Conservation (phyloP, 495 filamentous ascomycete species). For the Friedmanniomyces endolithicus region DNA sequence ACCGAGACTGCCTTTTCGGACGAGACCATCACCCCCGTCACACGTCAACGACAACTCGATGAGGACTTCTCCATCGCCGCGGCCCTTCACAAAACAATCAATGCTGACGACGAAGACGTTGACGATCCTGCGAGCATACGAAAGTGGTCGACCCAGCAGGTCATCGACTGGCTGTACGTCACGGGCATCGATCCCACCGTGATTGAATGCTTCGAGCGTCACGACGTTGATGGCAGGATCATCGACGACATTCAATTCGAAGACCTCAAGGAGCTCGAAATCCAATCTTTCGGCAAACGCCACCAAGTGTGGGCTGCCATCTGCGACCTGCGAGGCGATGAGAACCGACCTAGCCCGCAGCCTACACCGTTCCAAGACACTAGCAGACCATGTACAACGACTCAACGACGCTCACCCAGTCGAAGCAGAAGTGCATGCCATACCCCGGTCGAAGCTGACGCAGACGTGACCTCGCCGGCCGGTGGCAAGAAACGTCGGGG, state of each 20-base stretch:
- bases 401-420: slow-evolving; percentile 19
- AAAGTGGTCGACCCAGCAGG: slow-evolving; percentile 59
- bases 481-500: slow-evolving; percentile 34
- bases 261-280: slow-evolving; percentile 86
- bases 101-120: slow-evolving; percentile 34
- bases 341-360: slow-evolving; percentile 33
- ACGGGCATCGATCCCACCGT: slow-evolving; percentile 56
- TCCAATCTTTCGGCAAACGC: slow-evolving; percentile 84
- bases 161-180: slow-evolving; percentile 67
- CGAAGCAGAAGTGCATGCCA: slow-evolving; percentile 21
- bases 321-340: slow-evolving; percentile 46
- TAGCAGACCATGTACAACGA: slow-evolving; percentile 27
- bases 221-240: slow-evolving; percentile 81
- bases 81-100: slow-evolving; percentile 7
- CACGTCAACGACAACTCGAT: slow-evolving; percentile 1
- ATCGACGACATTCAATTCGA: slow-evolving; percentile 78
- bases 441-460: slow-evolving; percentile 21
- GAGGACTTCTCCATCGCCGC: slow-evolving; percentile 8
- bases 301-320: slow-evolving; percentile 79
- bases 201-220: slow-evolving; percentile 71
- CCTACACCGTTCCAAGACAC: slow-evolving; percentile 32
- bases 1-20: slow-evolving; percentile 24
- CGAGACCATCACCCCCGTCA: slow-evolving; percentile 18
- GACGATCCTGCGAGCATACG: slow-evolving; percentile 35
- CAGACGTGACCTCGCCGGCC: slow-evolving; percentile 26